phyloP scores from a whole-genome alignment of 345 rosid species.

The Aquilaria malaccensis region DNA sequence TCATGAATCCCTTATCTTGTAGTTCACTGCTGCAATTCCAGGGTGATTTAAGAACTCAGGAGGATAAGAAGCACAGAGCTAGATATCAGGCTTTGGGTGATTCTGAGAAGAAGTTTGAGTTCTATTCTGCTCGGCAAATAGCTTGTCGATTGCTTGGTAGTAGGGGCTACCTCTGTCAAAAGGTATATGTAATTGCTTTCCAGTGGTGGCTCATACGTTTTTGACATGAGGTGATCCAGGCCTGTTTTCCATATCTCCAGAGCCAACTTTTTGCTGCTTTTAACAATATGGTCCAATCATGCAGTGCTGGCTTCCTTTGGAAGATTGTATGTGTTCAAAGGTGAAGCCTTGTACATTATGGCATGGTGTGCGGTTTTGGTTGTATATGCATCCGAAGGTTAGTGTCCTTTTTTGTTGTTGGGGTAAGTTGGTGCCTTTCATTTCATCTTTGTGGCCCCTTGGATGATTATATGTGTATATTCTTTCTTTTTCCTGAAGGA shows the following conservation, averaged over 20 bases:
- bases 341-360: slow-evolving; percentile 51
- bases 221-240: background rate
- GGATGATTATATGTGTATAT: slow-evolving; percentile 2
- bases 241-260: background rate
- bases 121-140: slow-evolving; percentile 84
- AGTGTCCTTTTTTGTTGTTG: slow-evolving; percentile 6
- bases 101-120: slow-evolving; percentile 66
- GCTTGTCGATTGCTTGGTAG: slow-evolving; percentile 90
- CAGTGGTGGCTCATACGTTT: background rate
- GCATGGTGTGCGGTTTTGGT: slow-evolving; percentile 75
- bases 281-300: slow-evolving; percentile 3
- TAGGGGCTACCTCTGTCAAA: slow-evolving; percentile 84
- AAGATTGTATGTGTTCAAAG: slow-evolving; percentile 86
- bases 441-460: background rate
- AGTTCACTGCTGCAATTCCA: slow-evolving; percentile 14
- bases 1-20: slow-evolving; percentile 6
- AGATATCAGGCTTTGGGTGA: slow-evolving; percentile 67
- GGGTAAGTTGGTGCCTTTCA: background rate
- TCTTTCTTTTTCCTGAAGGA: slow-evolving; percentile 41
- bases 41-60: slow-evolving; percentile 68
- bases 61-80: slow-evolving; percentile 93
- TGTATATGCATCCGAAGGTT: slow-evolving; percentile 99
- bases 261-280: slow-evolving; percentile 4
- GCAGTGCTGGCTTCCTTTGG: slow-evolving; percentile 97
- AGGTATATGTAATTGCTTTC: slow-evolving; percentile 33